Percentiles rank a stretch among this genome's conserved stretches.
Conservation (phyloP, 2,329 filamentous ascomycete species). For the Zymoseptoria passerinii region DNA sequence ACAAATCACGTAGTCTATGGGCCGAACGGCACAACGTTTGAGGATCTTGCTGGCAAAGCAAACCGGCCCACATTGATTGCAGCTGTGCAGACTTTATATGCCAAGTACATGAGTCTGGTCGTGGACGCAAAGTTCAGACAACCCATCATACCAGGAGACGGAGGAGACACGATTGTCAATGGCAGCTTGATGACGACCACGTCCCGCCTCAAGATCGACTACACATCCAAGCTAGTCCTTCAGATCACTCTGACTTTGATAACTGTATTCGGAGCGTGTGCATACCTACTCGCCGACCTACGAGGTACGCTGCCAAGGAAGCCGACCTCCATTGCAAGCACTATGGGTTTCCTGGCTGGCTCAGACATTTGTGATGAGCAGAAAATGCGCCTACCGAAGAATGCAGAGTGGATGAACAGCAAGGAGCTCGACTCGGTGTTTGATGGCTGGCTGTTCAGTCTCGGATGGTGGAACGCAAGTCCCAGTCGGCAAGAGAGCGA, state of each 20-base stretch:
- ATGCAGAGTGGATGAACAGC: background rate
- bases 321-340: conserved; percentile 2
- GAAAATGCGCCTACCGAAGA: background rate
- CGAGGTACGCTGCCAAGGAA: conserved; percentile 4
- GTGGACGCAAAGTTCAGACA: conserved; percentile 4
- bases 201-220: background rate
- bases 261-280: background rate
- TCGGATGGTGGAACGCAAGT: conserved; percentile 2
- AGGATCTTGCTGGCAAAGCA: conserved; percentile 1
- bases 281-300: conserved; percentile 1
- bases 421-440: background rate
- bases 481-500: background rate
- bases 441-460: conserved; percentile 4
- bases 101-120: conserved; percentile 5
- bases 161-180: background rate
- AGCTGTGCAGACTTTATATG: conserved; percentile 2
- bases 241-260: conserved; percentile 1
- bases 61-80: conserved; percentile 1
- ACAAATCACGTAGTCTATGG: background rate
- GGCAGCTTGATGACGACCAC: background rate
- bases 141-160: background rate
- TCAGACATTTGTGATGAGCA: conserved; percentile 2
- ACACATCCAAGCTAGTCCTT: conserved; percentile 2
- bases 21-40: background rate
- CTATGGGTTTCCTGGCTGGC: conserved; percentile 3